These are phyloP conservation scores for Botrytis cinerea DNA, from an alignment of 2,329 filamentous ascomycete genomes.

Conservation along the genomic window DNA sequence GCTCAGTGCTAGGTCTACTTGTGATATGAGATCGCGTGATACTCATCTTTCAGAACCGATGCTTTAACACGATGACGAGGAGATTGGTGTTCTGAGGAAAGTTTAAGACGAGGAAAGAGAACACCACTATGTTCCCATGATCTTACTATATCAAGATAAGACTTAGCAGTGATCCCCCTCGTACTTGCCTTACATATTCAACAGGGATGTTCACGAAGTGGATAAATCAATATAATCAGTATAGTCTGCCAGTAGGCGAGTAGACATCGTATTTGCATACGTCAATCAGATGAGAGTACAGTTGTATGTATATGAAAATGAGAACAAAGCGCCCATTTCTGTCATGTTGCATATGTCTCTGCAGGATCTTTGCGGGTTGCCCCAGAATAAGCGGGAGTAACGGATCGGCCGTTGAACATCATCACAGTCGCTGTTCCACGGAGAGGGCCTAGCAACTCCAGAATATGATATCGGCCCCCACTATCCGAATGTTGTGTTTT, in stretches of 20 bases:
- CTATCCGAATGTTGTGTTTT: slow-evolving; percentile 11
- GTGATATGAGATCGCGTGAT: slow-evolving; percentile 18
- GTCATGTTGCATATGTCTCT: slow-evolving; percentile 22
- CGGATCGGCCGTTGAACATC: slow-evolving; percentile 15
- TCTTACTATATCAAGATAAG: slow-evolving; percentile 20
- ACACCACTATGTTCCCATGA: slow-evolving; percentile 14
- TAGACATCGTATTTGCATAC: slow-evolving; percentile 9
- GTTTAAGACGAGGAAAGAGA: slow-evolving; percentile 19
- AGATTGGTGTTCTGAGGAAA: slow-evolving; percentile 17
- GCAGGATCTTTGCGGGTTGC: slow-evolving; percentile 17
- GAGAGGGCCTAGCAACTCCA: slow-evolving; percentile 13
- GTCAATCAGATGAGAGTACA: slow-evolving; percentile 13
- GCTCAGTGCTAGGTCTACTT: slow-evolving; percentile 20
- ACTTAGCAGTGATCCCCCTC: slow-evolving; percentile 3
- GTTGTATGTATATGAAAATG: slow-evolving; percentile 3
- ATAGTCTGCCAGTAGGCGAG: slow-evolving; percentile 1
- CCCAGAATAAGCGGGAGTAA: slow-evolving; percentile 22
- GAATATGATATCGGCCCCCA: slow-evolving; percentile 15
- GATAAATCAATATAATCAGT: background rate
- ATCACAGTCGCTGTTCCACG: slow-evolving; percentile 21
- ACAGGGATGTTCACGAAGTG: slow-evolving; percentile 6
- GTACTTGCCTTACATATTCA: slow-evolving; percentile 10
- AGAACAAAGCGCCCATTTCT: slow-evolving; percentile 6
- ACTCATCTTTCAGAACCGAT: slow-evolving; percentile 16
- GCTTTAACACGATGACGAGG: slow-evolving; percentile 11